phyloP scores from a whole-genome alignment of 495 filamentous ascomycete genomes.

The Neurospora sp. region DNA sequence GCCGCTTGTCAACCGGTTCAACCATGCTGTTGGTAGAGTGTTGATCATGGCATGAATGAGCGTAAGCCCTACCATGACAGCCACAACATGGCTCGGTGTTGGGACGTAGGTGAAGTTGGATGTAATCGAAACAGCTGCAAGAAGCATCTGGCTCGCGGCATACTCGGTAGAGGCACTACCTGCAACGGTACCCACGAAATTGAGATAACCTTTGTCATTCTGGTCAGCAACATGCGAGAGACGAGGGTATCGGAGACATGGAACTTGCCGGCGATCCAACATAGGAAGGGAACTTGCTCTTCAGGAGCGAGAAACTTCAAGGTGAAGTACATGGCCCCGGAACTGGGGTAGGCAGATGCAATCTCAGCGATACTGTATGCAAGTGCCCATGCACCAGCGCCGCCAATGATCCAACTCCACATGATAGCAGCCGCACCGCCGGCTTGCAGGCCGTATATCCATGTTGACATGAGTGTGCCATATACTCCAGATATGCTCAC shows the following conservation, averaged over 20 bases:
- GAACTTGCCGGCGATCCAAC: conserved; percentile 33
- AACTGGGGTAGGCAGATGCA: conserved; percentile 48
- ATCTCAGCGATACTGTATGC: conserved; percentile 49
- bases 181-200: conserved; percentile 54
- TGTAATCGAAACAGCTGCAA: conserved; percentile 56
- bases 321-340: conserved; percentile 45
- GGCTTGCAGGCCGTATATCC: conserved; percentile 49
- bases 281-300: conserved; percentile 33
- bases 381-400: conserved; percentile 52
- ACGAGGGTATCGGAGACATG: background rate
- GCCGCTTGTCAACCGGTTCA: conserved; percentile 54
- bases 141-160: conserved; percentile 55
- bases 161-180: conserved; percentile 60
- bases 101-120: conserved; percentile 45
- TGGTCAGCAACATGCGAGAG: background rate
- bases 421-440: conserved; percentile 50
- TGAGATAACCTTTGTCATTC: conserved; percentile 48
- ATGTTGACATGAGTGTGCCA: conserved; percentile 50
- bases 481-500: conserved; percentile 53
- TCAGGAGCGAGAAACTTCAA: conserved; percentile 33
- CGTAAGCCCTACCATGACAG: conserved; percentile 51
- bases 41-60: conserved; percentile 47
- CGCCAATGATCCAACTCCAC: conserved; percentile 59
- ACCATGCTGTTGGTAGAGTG: conserved; percentile 49
- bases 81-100: conserved; percentile 42